Base-by-base conservation (phyloP, 106 monocot species). In the Ottelia alismoides region DNA sequence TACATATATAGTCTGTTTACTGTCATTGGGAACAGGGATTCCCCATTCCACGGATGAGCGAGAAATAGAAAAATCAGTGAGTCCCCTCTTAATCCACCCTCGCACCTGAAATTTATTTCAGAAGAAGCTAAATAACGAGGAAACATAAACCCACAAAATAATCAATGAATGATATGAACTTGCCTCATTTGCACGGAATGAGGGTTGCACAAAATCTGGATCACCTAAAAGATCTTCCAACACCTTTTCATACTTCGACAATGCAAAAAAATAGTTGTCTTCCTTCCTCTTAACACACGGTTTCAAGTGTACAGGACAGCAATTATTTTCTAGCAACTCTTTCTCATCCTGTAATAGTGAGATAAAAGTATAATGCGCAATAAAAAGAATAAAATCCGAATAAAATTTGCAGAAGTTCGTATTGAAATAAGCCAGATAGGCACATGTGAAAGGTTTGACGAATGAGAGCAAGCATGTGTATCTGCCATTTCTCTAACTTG, bases 301-400 rank as follows among this genome's bases (percentile, higher is more conserved):
- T 68, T 85, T 89, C 54, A 89, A 40, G 63, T 96, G 96, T 55
- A 85, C 78, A 14, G 96, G 85, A 40, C 96, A 89, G 63, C 70
- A 78, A 27, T 85, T 82, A 55, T 89, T 75, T 69, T 85, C 88
- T 67, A 84, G 72, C 27, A 96, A 57, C 60, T 96, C 96, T 72
- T 96, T 96, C 63, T 96, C 81, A 79, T 89, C 96, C 96, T 96
- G 68, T 56, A n/a, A n/a, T n/a, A n/a, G n/a, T n/a, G n/a, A n/a
- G n/a, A n/a, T n/a, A n/a, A n/a, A n/a, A n/a, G n/a, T n/a, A n/a
- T n/a, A n/a, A n/a, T n/a, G n/a, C n/a, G n/a, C n/a, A n/a, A n/a
- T n/a, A n/a, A n/a, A n/a, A n/a, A n/a, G n/a, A n/a, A n/a, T n/a
- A n/a, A n/a, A n/a, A n/a, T n/a, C n/a, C n/a, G n/a, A n/a, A n/a